Evolutionary conservation across 306 rosid genomes (phyloP).

Genomic region (Lupinus albus): DNA sequence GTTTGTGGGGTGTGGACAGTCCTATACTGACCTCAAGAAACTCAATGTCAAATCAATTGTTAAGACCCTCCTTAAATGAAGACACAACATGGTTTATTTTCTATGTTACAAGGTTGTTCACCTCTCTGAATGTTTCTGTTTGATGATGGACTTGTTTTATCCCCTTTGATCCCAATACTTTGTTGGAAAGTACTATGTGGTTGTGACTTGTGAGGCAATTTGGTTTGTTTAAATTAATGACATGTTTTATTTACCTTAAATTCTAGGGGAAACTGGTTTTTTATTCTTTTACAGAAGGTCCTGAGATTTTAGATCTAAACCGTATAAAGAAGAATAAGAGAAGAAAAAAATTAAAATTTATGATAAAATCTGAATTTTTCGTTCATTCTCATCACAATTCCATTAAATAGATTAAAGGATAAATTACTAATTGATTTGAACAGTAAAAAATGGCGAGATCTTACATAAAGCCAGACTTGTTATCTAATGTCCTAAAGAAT

Average conservation of each 20-base stretch:
- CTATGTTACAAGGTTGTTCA: slow-evolving; percentile 24
- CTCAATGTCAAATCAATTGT: slow-evolving; percentile 80
- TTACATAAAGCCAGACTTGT: too few relatives aligned
- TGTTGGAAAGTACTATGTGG: slow-evolving; percentile 31
- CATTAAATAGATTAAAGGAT: too few relatives aligned
- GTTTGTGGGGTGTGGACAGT: slow-evolving; percentile 94
- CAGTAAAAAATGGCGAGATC: too few relatives aligned
- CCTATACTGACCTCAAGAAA: slow-evolving; percentile 85
- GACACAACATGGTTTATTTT: slow-evolving; percentile 3
- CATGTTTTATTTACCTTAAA: not conserved
- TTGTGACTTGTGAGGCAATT: slow-evolving; percentile 35
- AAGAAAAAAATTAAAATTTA: too few relatives aligned
- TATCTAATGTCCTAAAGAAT: too few relatives aligned
- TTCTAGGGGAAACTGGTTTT: not conserved
- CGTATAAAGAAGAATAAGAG: too few relatives aligned
- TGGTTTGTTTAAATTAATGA: slow-evolving; percentile 1
- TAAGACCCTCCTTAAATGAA: slow-evolving; percentile 78
- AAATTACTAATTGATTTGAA: too few relatives aligned
- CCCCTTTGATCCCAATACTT: slow-evolving; percentile 22
- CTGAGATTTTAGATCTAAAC: too few relatives aligned
- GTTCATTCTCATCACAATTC: too few relatives aligned
- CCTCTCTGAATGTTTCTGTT: slow-evolving; percentile 36
- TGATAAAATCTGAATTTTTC: too few relatives aligned
- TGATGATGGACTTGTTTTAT: slow-evolving; percentile 35
- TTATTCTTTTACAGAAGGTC: too few relatives aligned